Percentiles rank a stretch among this genome's conserved stretches.
Evolutionary conservation across 176 grass and related monocot genomes (phyloP).

Genomic region (Zoysia pacifica): DNA sequence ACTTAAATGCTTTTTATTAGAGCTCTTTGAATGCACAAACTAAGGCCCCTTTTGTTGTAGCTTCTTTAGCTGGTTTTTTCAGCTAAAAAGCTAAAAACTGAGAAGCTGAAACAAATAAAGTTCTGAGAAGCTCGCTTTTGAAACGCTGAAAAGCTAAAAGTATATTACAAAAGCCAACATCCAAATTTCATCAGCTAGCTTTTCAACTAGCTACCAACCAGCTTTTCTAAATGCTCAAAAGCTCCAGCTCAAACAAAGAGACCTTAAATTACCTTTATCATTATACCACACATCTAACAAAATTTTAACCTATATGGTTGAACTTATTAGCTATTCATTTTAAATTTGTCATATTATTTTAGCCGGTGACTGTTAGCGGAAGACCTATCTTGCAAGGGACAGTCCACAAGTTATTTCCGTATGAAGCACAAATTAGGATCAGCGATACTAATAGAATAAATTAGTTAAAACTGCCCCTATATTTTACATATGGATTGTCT

Average conservation of each 20-base stretch:
- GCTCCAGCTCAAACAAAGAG: no score
- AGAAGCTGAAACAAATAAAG: no score
- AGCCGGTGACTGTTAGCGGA: slow-evolving; percentile 71
- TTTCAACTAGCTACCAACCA: no score
- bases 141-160: no score
- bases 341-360: slow-evolving; percentile 26
- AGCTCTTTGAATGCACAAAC: neutral
- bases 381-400: slow-evolving; percentile 81
- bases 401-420: slow-evolving; percentile 71
- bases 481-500: neutral
- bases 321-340: neutral
- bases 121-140: no score
- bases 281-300: neutral
- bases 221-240: no score
- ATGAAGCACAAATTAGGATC: slow-evolving; percentile 78
- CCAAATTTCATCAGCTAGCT: no score
- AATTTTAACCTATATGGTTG: slow-evolving; percentile 9
- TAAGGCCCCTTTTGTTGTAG: neutral
- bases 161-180: no score
- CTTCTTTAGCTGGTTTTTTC: no score
- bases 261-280: neutral
- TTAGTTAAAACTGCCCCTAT: slow-evolving; percentile 18
- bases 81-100: no score
- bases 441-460: slow-evolving; percentile 75
- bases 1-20: neutral